A percentile compares a stretch with the other conserved stretches of the same genome.
phyloP scores from a whole-genome alignment of 2,329 filamentous ascomycete genomes.

The Cladosporium halotolerans region DNA sequence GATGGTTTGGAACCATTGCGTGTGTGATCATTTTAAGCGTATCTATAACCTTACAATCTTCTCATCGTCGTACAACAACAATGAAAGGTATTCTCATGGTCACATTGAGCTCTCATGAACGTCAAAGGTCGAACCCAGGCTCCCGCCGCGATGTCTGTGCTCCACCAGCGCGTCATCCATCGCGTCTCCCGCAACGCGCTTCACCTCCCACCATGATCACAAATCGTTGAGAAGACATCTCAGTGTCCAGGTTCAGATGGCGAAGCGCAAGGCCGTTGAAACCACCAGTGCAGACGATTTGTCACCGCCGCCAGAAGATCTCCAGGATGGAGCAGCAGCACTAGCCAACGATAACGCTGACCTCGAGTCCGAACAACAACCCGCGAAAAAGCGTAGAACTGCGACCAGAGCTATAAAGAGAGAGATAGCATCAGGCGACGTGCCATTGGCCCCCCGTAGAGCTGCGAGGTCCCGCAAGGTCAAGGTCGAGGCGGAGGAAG shows the following conservation, averaged over 20 bases:
- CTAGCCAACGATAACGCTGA: slow-evolving; percentile 4
- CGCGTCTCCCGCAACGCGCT: too few species aligned
- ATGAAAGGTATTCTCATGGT: too few species aligned
- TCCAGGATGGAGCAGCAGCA: slow-evolving; percentile 12
- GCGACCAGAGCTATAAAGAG: neutral
- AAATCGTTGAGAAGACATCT: too few species aligned
- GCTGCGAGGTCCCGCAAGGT: neutral
- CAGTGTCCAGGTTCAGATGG: slow-evolving; percentile 13
- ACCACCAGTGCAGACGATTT: slow-evolving; percentile 14
- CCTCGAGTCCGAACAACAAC: neutral
- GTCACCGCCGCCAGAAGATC: slow-evolving; percentile 17
- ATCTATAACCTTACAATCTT: too few species aligned
- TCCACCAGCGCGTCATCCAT: too few species aligned
- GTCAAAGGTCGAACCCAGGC: too few species aligned
- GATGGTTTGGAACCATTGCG: too few species aligned
- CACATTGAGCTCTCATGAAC: too few species aligned
- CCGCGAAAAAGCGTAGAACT: slow-evolving; percentile 21
- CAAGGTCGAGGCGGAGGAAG: slow-evolving; percentile 13
- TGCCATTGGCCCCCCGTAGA: neutral
- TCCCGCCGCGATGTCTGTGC: too few species aligned
- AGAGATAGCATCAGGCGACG: neutral
- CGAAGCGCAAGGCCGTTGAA: slow-evolving; percentile 20
- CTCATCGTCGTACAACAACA: too few species aligned
- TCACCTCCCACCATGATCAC: too few species aligned
- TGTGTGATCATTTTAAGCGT: too few species aligned